phyloP scores from a whole-genome alignment of 345 rosid species.

The Acer campestre region DNA sequence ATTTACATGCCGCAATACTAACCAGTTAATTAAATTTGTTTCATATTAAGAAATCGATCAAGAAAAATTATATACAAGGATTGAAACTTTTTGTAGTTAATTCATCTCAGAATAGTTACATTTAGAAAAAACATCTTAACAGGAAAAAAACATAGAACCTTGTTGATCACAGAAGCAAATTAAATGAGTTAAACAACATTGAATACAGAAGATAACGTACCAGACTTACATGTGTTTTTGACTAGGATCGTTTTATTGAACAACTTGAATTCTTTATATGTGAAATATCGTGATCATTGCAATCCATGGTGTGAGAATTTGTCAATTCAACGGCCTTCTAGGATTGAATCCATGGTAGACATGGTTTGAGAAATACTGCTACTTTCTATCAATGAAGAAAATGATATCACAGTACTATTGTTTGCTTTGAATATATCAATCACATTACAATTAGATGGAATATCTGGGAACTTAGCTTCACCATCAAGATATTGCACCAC shows the following conservation, averaged over 20 bases:
- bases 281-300: too few relatives aligned
- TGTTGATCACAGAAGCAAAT: too few relatives aligned
- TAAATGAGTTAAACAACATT: neutral
- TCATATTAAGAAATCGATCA: too few relatives aligned
- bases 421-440: neutral
- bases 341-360: neutral
- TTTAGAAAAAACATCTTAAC: neutral
- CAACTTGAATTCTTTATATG: neutral
- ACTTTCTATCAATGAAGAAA: neutral
- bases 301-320: too few relatives aligned
- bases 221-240: neutral
- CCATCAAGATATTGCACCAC: constrained; percentile 42
- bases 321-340: neutral
- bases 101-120: too few relatives aligned
- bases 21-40: too few relatives aligned
- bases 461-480: constrained; percentile 16
- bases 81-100: too few relatives aligned
- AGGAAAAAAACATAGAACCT: too few relatives aligned
- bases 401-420: neutral
- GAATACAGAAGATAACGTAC: neutral
- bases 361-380: neutral
- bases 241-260: too few relatives aligned
- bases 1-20: too few relatives aligned
- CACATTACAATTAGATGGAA: neutral
- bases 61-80: too few relatives aligned